Conservation (phyloP, 306 rosid genomes). For the Cucurbita maxima region DNA sequence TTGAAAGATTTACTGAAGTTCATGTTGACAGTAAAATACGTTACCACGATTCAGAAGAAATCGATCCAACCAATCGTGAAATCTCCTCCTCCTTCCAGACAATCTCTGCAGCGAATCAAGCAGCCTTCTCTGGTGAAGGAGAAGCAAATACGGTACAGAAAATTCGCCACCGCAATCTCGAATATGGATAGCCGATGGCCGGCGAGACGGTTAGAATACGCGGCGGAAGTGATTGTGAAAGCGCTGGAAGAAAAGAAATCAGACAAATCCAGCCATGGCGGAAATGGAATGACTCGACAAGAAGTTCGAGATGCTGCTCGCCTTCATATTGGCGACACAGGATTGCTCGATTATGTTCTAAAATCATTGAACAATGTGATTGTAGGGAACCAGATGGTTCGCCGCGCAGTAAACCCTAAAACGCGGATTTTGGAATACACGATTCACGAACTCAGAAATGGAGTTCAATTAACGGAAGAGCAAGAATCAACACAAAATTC, state of each 20-base stretch:
- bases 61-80: background rate
- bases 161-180: slow-evolving; percentile 37
- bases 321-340: slow-evolving; percentile 82
- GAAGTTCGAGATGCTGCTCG: slow-evolving; percentile 80
- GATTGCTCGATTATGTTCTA: slow-evolving; percentile 71
- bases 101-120: slow-evolving; percentile 19
- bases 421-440: slow-evolving; percentile 62
- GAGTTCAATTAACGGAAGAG: slow-evolving; percentile 19
- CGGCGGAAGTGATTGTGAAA: slow-evolving; percentile 43
- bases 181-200: slow-evolving; percentile 97
- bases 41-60: slow-evolving; percentile 24
- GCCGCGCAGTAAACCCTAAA: slow-evolving; percentile 59
- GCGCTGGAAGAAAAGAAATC: slow-evolving; percentile 63
- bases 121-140: slow-evolving; percentile 28
- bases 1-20: slow-evolving; percentile 60
- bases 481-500: slow-evolving; percentile 7
- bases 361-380: slow-evolving; percentile 68
- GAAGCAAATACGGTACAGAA: slow-evolving; percentile 39
- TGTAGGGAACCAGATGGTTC: slow-evolving; percentile 52
- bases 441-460: slow-evolving; percentile 39
- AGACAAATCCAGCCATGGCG: slow-evolving; percentile 17
- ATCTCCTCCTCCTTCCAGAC: slow-evolving; percentile 20
- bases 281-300: slow-evolving; percentile 30
- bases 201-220: slow-evolving; percentile 28
- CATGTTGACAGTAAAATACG: slow-evolving; percentile 67